Base-by-base conservation (phyloP, 1,284 basidiomycete species). In the Irpex lacteus region DNA sequence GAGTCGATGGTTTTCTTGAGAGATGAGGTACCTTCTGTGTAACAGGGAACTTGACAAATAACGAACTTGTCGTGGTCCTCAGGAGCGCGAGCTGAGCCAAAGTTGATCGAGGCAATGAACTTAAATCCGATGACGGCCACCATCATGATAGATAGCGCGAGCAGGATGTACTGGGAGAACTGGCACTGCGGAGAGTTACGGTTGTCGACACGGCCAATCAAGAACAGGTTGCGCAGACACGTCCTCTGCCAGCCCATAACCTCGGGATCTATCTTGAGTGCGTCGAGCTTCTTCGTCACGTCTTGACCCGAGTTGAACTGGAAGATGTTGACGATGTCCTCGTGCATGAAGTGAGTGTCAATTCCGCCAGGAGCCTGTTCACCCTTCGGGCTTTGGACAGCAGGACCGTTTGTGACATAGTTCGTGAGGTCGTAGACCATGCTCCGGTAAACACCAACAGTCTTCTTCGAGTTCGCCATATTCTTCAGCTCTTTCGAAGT, bases 41-140 rank as follows among this genome's bases (percentile, higher is more conserved):
- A 98, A 86, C 96, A 98, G 4, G 96, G 96, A 0, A 99, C 95
- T 75, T 98, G 98, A 75, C 96, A 98, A 68, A 99, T 95, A 68
- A 99, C 95, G 70, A 98, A 98, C 79, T 98, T 98, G 83, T 98
- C 97, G 73, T 98, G 94, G 71, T 98, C 90, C 77, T 98, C 97
- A 0, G 97, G 96, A 37, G 92, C 91, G 65, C 95, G 88, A 53
- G 90, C 81, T 9, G 89, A 79, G 57, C 87, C 85, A 72, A 98
- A 94, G 77, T 96, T 96, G 75, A 98, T 82, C 0, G 96, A 96
- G 0, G 96, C 95, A 66, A 98, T 80, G 81, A 98, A 99, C 80
- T 99, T 99, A 91, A 99, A 98, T 0, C 91, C 96, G 72, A 99
- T 97, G 73, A 98, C 92, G 63, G 90, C 81, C 63, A 98, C 93